Percentiles rank a stretch among this genome's conserved stretches.
Conservation (phyloP, 345 rosid species). For the Combretum micranthum region DNA sequence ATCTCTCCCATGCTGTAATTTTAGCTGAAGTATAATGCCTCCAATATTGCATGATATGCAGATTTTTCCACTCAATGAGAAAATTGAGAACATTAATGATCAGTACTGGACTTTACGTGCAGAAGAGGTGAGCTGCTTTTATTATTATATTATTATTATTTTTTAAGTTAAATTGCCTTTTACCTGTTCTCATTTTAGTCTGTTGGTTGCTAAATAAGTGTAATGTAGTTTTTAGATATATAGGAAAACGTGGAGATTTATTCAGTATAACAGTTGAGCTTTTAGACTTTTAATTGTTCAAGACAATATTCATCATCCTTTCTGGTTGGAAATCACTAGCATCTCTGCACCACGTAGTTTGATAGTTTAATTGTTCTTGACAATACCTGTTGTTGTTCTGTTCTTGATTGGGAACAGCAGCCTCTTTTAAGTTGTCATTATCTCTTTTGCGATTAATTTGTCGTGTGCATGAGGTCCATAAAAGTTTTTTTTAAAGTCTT, state of each 20-base stretch:
- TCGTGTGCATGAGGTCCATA: too few relatives aligned
- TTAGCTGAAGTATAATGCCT: background rate
- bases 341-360: too few relatives aligned
- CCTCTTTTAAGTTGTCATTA: too few relatives aligned
- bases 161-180: background rate
- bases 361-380: too few relatives aligned
- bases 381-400: too few relatives aligned
- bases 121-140: constrained; percentile 44
- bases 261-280: background rate
- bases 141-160: background rate
- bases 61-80: constrained; percentile 63
- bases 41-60: constrained; percentile 18
- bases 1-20: background rate
- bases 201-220: constrained; percentile 1
- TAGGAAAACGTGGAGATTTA: constrained; percentile 3
- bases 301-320: constrained; percentile 1
- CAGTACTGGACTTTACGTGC: constrained; percentile 79
- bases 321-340: too few relatives aligned
- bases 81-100: constrained; percentile 72
- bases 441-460: too few relatives aligned
- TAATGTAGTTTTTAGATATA: background rate
- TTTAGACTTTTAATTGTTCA: background rate
- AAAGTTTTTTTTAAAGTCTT: too few relatives aligned
- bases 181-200: background rate
- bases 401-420: too few relatives aligned